Percentiles rank a stretch among this genome's conserved stretches.
These are phyloP conservation scores for Eurotiales sp. DNA, from an alignment of 2,329 filamentous ascomycete genomes.

Conservation along the genomic window DNA sequence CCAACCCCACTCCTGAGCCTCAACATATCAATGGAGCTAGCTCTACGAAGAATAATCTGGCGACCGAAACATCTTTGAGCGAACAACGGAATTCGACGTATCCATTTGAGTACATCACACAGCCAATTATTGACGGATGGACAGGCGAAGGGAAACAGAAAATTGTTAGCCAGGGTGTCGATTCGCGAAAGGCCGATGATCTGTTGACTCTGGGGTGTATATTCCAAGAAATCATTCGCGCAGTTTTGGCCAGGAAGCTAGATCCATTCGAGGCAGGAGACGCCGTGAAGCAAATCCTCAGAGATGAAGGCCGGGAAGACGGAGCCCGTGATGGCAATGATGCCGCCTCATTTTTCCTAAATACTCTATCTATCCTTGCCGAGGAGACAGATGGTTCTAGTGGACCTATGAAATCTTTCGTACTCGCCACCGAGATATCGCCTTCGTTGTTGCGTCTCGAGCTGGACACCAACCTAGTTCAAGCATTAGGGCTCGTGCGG, in stretches of 20 bases:
- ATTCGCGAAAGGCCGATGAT: conserved; percentile 66
- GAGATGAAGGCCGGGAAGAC: conserved; percentile 45
- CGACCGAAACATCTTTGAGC: conserved; percentile 14
- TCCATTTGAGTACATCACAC: conserved; percentile 72
- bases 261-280: conserved; percentile 65
- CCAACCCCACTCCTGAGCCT: conserved; percentile 27
- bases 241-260: conserved; percentile 67
- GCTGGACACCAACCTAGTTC: conserved; percentile 74
- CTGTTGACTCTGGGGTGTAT: conserved; percentile 64
- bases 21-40: conserved; percentile 27
- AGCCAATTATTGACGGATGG: conserved; percentile 67
- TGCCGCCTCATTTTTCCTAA: conserved; percentile 70
- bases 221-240: conserved; percentile 80
- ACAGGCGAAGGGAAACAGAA: conserved; percentile 61
- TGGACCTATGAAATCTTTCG: conserved; percentile 60
- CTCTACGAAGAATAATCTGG: conserved; percentile 19
- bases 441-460: conserved; percentile 70
- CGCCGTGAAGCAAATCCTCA: conserved; percentile 70
- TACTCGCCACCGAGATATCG: conserved; percentile 69
- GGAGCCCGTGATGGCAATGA: conserved; percentile 55
- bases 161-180: conserved; percentile 61
- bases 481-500: conserved; percentile 73
- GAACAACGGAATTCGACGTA: conserved; percentile 45
- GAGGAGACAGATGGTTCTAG: conserved; percentile 61
- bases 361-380: conserved; percentile 74